Percentiles rank a stretch among this genome's conserved stretches.
Conservation (phyloP, 1,284 basidiomycete genomes). For the Moesziomyces antarcticus region DNA sequence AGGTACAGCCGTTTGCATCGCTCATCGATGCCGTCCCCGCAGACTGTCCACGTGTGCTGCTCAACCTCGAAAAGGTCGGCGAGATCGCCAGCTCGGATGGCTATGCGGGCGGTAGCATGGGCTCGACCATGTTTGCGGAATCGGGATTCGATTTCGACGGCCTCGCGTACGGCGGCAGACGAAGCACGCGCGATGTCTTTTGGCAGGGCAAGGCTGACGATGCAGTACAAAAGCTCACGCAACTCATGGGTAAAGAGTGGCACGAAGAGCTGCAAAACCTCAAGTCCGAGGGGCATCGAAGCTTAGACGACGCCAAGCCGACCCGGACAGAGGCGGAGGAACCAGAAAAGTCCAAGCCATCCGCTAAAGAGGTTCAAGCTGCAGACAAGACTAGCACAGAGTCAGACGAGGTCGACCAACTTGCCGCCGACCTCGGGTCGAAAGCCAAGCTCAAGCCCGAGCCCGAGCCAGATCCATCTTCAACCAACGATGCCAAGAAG, state of each 20-base stretch:
- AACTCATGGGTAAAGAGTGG: slow-evolving; percentile 51
- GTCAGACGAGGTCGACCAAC: neutral
- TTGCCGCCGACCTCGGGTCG: slow-evolving; percentile 18
- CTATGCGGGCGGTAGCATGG: slow-evolving; percentile 67
- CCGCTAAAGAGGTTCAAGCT: too few relatives aligned
- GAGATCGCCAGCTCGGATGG: slow-evolving; percentile 69
- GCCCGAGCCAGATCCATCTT: neutral
- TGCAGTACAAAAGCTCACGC: slow-evolving; percentile 45
- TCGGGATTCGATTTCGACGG: slow-evolving; percentile 65
- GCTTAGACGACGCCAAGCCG: slow-evolving; percentile 12
- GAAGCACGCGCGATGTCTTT: slow-evolving; percentile 55
- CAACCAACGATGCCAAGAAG: neutral
- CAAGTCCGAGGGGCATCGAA: slow-evolving; percentile 22
- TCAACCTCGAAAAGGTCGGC: slow-evolving; percentile 73
- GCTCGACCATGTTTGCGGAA: slow-evolving; percentile 35
- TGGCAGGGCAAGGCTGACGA: slow-evolving; percentile 60
- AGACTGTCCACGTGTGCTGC: slow-evolving; percentile 70
- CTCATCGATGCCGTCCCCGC: slow-evolving; percentile 70
- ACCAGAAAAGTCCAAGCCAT: neutral
- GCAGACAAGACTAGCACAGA: too few relatives aligned
- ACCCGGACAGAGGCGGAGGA: neutral
- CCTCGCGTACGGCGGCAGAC: slow-evolving; percentile 32
- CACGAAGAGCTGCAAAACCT: slow-evolving; percentile 31
- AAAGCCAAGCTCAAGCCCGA: slow-evolving; percentile 17
- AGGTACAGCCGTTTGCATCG: slow-evolving; percentile 73